A percentile compares a stretch with the other conserved stretches of the same genome.
phyloP scores from a whole-genome alignment of 2,329 filamentous ascomycete species.

The Pseudocercospora eumusae region DNA sequence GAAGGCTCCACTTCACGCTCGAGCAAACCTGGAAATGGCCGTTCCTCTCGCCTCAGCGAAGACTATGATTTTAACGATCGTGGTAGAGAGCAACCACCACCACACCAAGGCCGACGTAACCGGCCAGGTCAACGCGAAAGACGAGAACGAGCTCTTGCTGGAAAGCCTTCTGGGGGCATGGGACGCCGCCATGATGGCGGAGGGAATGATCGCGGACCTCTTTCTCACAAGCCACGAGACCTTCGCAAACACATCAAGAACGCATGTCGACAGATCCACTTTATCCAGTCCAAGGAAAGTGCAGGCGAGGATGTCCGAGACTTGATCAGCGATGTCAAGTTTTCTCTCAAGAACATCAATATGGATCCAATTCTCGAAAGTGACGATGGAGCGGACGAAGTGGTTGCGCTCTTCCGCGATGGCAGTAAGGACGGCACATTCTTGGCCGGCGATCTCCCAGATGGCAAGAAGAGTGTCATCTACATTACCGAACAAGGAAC shows the following conservation, averaged over 20 bases:
- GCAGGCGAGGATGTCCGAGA: conserved; percentile 22
- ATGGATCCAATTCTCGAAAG: conserved; percentile 20
- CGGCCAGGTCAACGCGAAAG: background rate
- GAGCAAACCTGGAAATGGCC: background rate
- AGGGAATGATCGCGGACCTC: background rate
- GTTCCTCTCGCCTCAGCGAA: background rate
- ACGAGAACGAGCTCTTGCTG: conserved; percentile 1
- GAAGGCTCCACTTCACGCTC: background rate
- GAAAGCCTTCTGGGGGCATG: background rate
- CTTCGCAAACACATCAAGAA: conserved; percentile 24
- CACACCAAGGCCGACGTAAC: background rate
- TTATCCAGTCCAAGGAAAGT: conserved; percentile 25
- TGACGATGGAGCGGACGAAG: conserved; percentile 24
- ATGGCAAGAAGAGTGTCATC: conserved; percentile 22
- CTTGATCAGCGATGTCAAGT: conserved; percentile 19
- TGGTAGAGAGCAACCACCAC: background rate
- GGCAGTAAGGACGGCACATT: conserved; percentile 26
- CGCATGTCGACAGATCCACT: conserved; percentile 24
- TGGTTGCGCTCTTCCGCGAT: conserved; percentile 24
- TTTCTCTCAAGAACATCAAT: conserved; percentile 22
- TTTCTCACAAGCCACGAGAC: background rate
- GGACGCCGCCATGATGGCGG: background rate
- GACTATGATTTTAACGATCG: background rate
- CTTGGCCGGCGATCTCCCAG: conserved; percentile 12
- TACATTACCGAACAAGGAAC: conserved; percentile 20